Base-by-base conservation (phyloP, 108 stramenopile species). In the Asterionellopsis glacialis region DNA sequence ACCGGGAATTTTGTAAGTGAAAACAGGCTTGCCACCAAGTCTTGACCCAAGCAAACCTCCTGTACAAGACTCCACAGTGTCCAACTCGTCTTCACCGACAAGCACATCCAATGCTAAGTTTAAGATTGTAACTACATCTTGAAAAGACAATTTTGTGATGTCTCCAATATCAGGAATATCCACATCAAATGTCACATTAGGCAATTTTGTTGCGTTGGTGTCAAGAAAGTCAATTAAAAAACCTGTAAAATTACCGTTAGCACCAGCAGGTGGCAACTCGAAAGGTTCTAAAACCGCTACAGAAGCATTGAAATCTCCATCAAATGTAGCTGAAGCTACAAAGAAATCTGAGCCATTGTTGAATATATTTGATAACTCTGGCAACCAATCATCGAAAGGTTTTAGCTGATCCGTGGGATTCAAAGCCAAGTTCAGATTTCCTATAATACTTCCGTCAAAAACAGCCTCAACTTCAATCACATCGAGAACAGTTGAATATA, bases 31-130 rank as follows among this genome's bases (percentile, higher is more conserved):
- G 33, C 7, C 33, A 7, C 33, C 33, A 33, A 33, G 2, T 33
- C 68, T 41, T 9, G 25, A 11, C n/a, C 73, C 73, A 23, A 74
- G 63, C 19, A 74, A 51, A 16, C 73, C 73, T n/a, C 68, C 73
- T 14, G 73, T 69, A 41, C 73, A 74, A 18, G 73, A 74, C 18
- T 69, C 67, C 16, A 74, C 68, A 40, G 55, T 55, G 28, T 69
- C 73, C 7, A 33, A 33, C 2, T 33, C 33, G 7, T 7, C 33
- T 45, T 52, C 45, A 18, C 73, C 73, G 26, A 69, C 63, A 18
- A 74, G 55, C 15, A 74, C 58, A 38, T 51, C 59, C 23, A 69
- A 26, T 18, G 63, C 62, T 25, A 50, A 22, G 18, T 62, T 18
- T 44, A 74, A 38, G 16, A 68, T 41, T 3, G 67, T 26, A 33